Percentiles rank a stretch among this genome's conserved stretches.
These are phyloP conservation scores for Nymphaea colorata DNA, from an alignment of 164 flowering plant species.

Conservation along the genomic window DNA sequence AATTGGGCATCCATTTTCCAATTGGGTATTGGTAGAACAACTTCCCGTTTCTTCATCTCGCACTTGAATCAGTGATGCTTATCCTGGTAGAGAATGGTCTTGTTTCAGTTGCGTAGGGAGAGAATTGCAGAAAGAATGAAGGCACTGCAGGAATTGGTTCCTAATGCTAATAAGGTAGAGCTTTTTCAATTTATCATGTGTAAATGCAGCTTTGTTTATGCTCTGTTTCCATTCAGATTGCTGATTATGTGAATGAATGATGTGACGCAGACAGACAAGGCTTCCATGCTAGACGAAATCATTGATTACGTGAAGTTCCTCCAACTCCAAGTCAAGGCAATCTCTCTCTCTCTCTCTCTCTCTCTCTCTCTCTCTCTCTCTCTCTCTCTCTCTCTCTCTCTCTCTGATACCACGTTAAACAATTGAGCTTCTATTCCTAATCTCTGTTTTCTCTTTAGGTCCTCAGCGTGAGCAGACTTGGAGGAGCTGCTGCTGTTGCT, in stretches of 20 bases:
- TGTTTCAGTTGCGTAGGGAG: conserved; percentile 76
- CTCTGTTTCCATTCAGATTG: too few relatives aligned
- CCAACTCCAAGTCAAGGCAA: conserved; percentile 31
- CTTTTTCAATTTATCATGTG: background rate
- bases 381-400: background rate
- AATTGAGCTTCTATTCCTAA: background rate
- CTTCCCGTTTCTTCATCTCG: too few relatives aligned
- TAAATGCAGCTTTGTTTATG: background rate
- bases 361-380: background rate
- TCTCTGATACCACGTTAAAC: background rate
- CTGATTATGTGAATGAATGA: background rate
- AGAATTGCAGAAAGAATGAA: conserved; percentile 94
- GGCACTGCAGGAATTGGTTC: conserved; percentile 91
- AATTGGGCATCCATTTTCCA: too few relatives aligned
- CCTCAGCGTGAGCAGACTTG: conserved; percentile 94
- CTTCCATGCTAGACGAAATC: conserved; percentile 36
- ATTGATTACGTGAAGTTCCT: conserved; percentile 29
- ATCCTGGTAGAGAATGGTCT: conserved; percentile 3
- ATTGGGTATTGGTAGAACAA: too few relatives aligned
- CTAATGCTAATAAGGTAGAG: conserved; percentile 82
- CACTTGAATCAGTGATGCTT: background rate
- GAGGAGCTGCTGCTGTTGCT: conserved; percentile 92
- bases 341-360: background rate
- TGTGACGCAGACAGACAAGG: conserved; percentile 26
- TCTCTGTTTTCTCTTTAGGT: conserved; percentile 33